phyloP scores from a whole-genome alignment of 495 filamentous ascomycete genomes.

The Neurospora tetrasperma region DNA sequence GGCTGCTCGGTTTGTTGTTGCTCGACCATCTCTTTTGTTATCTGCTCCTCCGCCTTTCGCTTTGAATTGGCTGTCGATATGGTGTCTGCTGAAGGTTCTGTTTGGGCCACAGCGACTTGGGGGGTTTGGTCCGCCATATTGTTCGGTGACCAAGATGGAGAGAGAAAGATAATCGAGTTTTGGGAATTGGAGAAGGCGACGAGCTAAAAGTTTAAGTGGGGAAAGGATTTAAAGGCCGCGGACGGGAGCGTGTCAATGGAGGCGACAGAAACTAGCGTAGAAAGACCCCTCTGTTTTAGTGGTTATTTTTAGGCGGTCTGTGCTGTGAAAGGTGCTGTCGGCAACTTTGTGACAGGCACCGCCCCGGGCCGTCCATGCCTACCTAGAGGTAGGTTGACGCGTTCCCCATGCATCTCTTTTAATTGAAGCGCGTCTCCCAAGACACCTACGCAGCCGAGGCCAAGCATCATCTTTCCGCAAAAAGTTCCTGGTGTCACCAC shows the following conservation, averaged over 20 bases:
- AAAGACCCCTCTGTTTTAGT: not conserved
- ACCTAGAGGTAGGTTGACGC: slow-evolving; percentile 9
- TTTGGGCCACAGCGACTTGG: not conserved
- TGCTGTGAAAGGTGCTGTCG: not conserved
- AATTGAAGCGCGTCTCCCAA: slow-evolving; percentile 20
- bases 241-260: not conserved
- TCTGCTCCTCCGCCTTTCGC: slow-evolving; percentile 21
- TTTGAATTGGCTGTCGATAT: slow-evolving; percentile 12
- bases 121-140: slow-evolving; percentile 6
- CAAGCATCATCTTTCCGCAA: not conserved
- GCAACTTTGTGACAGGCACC: not conserved
- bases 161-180: not conserved
- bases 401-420: slow-evolving; percentile 10
- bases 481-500: not conserved
- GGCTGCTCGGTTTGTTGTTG: slow-evolving; percentile 7
- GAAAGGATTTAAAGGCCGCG: not conserved
- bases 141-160: not conserved
- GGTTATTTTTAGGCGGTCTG: not conserved
- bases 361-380: not conserved
- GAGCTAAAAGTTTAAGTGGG: not conserved
- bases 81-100: not conserved
- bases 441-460: not conserved
- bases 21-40: slow-evolving; percentile 9
- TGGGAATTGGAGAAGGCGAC: not conserved
- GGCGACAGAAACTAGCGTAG: not conserved